Conservation (phyloP, 2,329 filamentous ascomycete species). For the Diplodia seriata region DNA sequence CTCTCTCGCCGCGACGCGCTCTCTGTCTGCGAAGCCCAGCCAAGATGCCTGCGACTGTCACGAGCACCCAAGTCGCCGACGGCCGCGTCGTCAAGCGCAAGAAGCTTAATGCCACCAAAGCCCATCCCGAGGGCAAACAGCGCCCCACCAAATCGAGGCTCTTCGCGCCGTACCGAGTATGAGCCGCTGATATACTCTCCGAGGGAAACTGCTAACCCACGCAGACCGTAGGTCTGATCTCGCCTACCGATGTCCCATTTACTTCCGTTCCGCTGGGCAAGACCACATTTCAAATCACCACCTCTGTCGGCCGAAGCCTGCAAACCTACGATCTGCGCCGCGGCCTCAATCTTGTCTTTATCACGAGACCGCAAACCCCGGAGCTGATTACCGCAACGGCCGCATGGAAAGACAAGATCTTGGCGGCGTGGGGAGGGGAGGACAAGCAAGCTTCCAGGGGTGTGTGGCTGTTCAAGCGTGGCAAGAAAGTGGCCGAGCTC, state of each 20-base stretch:
- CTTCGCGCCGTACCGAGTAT: conserved; percentile 91
- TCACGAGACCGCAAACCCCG: conserved; percentile 89
- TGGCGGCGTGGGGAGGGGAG: conserved; percentile 84
- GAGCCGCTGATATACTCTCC: conserved; percentile 40
- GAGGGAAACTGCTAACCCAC: conserved; percentile 17
- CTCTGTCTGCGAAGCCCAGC: background rate
- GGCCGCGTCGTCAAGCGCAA: conserved; percentile 76
- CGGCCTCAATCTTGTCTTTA: conserved; percentile 90
- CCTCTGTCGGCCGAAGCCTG: conserved; percentile 85
- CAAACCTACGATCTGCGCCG: conserved; percentile 95
- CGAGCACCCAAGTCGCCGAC: conserved; percentile 51
- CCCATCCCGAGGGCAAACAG: conserved; percentile 40
- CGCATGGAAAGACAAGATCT: conserved; percentile 85
- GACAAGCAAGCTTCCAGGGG: conserved; percentile 64
- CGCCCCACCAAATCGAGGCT: conserved; percentile 68
- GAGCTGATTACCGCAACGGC: conserved; percentile 82
- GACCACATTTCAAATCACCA: conserved; percentile 96
- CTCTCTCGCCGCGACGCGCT: conserved; percentile 11
- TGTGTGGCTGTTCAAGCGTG: conserved; percentile 90
- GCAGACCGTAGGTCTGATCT: conserved; percentile 91
- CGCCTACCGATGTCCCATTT: conserved; percentile 88
- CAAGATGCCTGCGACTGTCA: conserved; percentile 37
- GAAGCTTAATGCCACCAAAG: conserved; percentile 57
- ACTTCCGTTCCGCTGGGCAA: conserved; percentile 88
- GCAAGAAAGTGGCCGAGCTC: conserved; percentile 81